Evolutionary conservation across 768 basidiomycete genomes (phyloP).

Genomic region (Termitomyces sp.): DNA sequence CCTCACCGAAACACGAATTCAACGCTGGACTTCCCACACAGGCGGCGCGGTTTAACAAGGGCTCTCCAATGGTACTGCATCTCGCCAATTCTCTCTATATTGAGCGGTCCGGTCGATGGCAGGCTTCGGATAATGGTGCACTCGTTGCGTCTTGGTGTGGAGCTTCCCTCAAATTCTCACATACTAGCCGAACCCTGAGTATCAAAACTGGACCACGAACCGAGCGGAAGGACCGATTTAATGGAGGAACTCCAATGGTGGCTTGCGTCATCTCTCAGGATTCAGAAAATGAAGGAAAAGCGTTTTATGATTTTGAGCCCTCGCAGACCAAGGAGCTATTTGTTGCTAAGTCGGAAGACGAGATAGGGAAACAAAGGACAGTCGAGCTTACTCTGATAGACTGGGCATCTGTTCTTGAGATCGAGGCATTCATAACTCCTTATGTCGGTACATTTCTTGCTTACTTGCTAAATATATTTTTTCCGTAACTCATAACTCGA

Average conservation of each 20-base stretch:
- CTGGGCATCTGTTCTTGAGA: constrained; percentile 8
- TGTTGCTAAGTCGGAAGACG: background rate
- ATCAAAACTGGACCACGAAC: constrained; percentile 1
- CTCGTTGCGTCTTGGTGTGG: constrained; percentile 7
- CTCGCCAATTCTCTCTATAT: background rate
- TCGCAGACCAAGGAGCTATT: constrained; percentile 1
- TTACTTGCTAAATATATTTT: background rate
- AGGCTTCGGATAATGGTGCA: background rate
- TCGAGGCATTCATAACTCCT: constrained; percentile 1
- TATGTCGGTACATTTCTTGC: background rate
- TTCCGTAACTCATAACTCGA: background rate
- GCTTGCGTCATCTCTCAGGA: constrained; percentile 3
- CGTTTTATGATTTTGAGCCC: constrained; percentile 1
- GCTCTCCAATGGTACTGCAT: background rate
- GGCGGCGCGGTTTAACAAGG: background rate
- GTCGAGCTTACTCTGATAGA: constrained; percentile 8
- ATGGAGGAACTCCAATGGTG: constrained; percentile 10
- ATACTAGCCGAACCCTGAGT: constrained; percentile 4
- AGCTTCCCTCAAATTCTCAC: constrained; percentile 1
- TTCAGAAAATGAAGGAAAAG: background rate
- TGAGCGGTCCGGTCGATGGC: constrained; percentile 5
- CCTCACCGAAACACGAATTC: too few species aligned
- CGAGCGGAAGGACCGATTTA: constrained; percentile 7
- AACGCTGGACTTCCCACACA: background rate
- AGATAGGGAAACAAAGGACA: background rate